A percentile compares a stretch with the other conserved stretches of the same genome.
phyloP scores from a whole-genome alignment of 371 early-diverging fungal species.

The Blakeslea trispora region DNA sequence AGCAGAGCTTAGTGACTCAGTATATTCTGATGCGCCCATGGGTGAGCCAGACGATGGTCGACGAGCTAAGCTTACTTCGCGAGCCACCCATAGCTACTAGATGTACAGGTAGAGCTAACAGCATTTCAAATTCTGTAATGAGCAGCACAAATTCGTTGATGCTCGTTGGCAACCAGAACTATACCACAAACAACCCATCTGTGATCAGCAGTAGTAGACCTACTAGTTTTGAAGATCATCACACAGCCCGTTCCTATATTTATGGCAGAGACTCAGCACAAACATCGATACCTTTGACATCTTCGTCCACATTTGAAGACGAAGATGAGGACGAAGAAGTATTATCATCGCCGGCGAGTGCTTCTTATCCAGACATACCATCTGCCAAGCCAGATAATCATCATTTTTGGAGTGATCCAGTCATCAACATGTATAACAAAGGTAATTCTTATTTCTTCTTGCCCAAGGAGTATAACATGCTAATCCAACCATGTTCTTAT shows the following conservation, averaged over 20 bases:
- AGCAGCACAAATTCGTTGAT: constrained; percentile 31
- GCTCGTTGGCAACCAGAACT: constrained; percentile 31
- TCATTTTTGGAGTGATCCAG: constrained; percentile 9
- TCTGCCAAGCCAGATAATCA: constrained; percentile 7
- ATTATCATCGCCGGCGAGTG: neutral
- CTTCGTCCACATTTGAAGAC: constrained; percentile 22
- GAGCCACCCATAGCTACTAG: constrained; percentile 48
- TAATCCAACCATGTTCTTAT: neutral
- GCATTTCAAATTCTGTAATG: constrained; percentile 38
- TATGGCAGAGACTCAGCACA: constrained; percentile 16
- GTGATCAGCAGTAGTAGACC: constrained; percentile 27
- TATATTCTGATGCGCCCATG: constrained; percentile 64
- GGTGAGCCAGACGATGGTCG: constrained; percentile 73
- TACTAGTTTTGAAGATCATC: constrained; percentile 42
- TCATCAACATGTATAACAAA: constrained; percentile 9
- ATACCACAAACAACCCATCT: constrained; percentile 24
- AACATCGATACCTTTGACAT: constrained; percentile 12
- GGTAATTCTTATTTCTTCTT: too few species aligned
- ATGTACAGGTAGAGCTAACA: constrained; percentile 46
- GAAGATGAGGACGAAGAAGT: constrained; percentile 15
- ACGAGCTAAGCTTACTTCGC: constrained; percentile 68
- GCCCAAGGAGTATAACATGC: neutral
- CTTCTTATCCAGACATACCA: neutral
- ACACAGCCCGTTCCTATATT: constrained; percentile 7
- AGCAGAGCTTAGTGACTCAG: constrained; percentile 61